Percentiles rank a stretch among this genome's conserved stretches.
These are phyloP conservation scores for Xylaria scruposa DNA, from an alignment of 495 filamentous ascomycete genomes.

Conservation along the genomic window DNA sequence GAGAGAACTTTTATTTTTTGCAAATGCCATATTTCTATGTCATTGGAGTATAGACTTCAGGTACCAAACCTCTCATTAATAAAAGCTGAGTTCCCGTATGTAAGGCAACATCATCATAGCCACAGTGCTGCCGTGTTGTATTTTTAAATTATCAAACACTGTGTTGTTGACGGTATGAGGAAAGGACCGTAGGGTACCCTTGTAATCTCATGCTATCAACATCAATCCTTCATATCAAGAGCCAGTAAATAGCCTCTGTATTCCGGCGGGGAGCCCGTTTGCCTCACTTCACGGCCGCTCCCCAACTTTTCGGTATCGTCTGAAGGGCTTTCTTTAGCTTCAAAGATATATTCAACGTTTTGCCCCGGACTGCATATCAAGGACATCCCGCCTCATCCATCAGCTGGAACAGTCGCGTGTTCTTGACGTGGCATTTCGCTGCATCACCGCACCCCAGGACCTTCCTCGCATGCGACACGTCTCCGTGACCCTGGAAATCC, in stretches of 20 bases:
- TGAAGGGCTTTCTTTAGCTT: too few species aligned
- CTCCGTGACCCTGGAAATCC: constrained; percentile 29
- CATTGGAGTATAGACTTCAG: background rate
- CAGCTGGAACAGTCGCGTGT: constrained; percentile 35
- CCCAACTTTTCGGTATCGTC: background rate
- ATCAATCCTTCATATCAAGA: background rate
- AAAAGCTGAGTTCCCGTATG: background rate
- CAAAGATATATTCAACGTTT: background rate
- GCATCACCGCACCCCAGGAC: constrained; percentile 31
- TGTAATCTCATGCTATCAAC: background rate
- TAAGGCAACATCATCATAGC: background rate
- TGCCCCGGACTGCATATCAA: background rate
- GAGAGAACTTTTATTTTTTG: background rate
- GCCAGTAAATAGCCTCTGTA: background rate
- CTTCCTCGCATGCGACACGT: constrained; percentile 13
- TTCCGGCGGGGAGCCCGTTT: background rate
- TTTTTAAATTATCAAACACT: background rate
- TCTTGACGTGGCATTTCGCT: constrained; percentile 33
- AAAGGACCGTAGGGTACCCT: background rate
- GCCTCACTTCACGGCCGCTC: background rate
- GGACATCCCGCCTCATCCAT: constrained; percentile 31
- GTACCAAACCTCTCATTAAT: background rate
- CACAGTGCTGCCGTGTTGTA: background rate
- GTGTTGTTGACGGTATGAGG: background rate
- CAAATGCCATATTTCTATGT: background rate